Evolutionary conservation across 768 basidiomycete species (phyloP).

Genomic region (Tephrocybe rancida): DNA sequence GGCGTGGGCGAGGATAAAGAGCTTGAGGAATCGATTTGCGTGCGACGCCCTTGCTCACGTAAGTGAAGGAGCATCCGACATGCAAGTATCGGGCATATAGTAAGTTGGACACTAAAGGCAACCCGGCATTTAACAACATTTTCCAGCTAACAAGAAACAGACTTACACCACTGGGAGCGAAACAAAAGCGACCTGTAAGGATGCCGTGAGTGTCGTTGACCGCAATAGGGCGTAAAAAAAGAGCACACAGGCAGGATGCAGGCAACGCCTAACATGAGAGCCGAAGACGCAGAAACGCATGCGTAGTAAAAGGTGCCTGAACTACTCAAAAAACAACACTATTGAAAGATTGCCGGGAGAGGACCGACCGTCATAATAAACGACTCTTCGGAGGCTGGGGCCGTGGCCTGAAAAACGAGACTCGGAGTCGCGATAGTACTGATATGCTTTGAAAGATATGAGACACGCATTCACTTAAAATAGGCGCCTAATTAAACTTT

Average conservation of each 20-base stretch:
- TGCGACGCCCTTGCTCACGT: not conserved
- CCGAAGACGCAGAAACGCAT: not conserved
- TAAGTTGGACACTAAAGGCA: not conserved
- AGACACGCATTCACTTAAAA: not conserved
- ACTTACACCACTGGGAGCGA: not conserved
- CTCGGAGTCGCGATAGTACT: not conserved
- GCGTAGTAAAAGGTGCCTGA: constrained; percentile 2
- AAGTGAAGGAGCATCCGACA: constrained; percentile 4
- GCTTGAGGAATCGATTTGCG: not conserved
- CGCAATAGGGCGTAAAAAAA: not conserved
- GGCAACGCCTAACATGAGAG: not conserved
- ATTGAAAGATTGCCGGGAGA: not conserved
- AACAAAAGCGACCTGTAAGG: not conserved
- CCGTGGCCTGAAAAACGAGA: too few relatives aligned
- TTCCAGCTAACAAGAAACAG: not conserved
- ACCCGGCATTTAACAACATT: not conserved
- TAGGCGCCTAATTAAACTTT: not conserved
- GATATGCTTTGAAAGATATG: not conserved
- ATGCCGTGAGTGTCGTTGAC: too few relatives aligned
- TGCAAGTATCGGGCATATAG: not conserved
- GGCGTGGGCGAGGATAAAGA: not conserved
- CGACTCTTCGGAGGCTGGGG: not conserved
- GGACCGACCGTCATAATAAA: constrained; percentile 2
- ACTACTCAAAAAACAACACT: not conserved
- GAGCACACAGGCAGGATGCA: not conserved